A percentile compares a stretch with the other conserved stretches of the same genome.
Evolutionary conservation across 106 monocot species (phyloP).

Genomic region (Dioscorea alata): DNA sequence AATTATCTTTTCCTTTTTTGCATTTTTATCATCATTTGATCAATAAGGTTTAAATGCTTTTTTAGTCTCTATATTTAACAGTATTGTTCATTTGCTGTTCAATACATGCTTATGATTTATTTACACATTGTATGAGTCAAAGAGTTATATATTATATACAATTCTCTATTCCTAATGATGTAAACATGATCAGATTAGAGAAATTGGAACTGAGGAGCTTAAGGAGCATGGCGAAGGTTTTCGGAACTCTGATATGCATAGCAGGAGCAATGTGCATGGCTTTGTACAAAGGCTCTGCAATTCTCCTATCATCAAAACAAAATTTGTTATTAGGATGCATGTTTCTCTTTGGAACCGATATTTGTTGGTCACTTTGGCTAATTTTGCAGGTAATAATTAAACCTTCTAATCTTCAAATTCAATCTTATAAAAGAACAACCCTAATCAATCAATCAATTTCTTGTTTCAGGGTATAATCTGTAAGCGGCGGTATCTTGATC

Average conservation of each 20-base stretch:
- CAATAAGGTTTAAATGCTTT: too few species aligned
- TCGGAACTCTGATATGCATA: constrained; percentile 11
- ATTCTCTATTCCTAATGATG: too few species aligned
- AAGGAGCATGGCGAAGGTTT: constrained; percentile 17
- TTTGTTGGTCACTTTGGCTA: constrained; percentile 52
- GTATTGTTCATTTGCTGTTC: too few species aligned
- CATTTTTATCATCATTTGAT: background rate
- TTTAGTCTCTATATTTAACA: too few species aligned
- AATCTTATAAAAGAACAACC: background rate
- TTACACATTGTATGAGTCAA: too few species aligned
- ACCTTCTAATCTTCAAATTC: background rate
- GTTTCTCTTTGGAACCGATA: constrained; percentile 21
- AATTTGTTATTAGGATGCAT: constrained; percentile 36
- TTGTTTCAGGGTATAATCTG: constrained; percentile 37
- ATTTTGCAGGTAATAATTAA: constrained; percentile 39
- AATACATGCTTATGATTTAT: too few species aligned
- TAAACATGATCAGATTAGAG: background rate
- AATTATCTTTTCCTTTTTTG: background rate
- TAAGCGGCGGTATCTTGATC: constrained; percentile 26
- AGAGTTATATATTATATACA: too few species aligned
- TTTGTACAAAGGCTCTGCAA: constrained; percentile 5
- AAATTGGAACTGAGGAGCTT: background rate
- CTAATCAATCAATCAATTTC: background rate
- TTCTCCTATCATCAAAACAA: constrained; percentile 6
- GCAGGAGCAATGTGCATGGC: constrained; percentile 11